Conservation (phyloP, 2,329 filamentous ascomycete species). For the Aureobasidium sp. region DNA sequence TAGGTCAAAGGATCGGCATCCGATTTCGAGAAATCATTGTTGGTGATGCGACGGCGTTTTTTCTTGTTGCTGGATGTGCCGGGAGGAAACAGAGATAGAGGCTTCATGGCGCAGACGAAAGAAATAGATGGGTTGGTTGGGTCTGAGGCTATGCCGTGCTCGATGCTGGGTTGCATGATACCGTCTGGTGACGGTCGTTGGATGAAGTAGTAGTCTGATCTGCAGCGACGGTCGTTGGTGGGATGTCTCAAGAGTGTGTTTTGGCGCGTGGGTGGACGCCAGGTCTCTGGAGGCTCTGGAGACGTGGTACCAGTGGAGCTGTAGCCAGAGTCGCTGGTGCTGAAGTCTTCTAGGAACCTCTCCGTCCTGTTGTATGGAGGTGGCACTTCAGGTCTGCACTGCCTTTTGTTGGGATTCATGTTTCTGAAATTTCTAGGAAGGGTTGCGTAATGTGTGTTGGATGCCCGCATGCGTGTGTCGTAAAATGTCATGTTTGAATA, state of each 20-base stretch:
- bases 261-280: not conserved
- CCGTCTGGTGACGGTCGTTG: not conserved
- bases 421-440: not conserved
- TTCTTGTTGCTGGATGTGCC: not conserved
- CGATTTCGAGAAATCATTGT: not conserved
- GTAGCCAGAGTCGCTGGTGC: not conserved
- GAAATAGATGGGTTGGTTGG: not conserved
- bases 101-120: not conserved
- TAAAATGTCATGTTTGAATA: slow-evolving; percentile 1
- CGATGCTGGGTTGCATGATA: not conserved
- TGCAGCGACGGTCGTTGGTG: not conserved
- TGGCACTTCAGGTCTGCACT: not conserved
- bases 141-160: not conserved
- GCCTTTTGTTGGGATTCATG: not conserved
- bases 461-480: not conserved
- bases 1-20: not conserved
- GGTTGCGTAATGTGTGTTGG: not conserved
- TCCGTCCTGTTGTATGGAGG: not conserved
- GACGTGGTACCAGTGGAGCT: not conserved
- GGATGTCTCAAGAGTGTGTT: not conserved
- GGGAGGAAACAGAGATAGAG: not conserved
- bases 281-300: not conserved
- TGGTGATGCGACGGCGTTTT: slow-evolving; percentile 5
- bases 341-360: not conserved
- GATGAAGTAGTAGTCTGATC: not conserved